Base-by-base conservation (phyloP, 2,329 filamentous ascomycete genomes). In the Diplodia mutila region DNA sequence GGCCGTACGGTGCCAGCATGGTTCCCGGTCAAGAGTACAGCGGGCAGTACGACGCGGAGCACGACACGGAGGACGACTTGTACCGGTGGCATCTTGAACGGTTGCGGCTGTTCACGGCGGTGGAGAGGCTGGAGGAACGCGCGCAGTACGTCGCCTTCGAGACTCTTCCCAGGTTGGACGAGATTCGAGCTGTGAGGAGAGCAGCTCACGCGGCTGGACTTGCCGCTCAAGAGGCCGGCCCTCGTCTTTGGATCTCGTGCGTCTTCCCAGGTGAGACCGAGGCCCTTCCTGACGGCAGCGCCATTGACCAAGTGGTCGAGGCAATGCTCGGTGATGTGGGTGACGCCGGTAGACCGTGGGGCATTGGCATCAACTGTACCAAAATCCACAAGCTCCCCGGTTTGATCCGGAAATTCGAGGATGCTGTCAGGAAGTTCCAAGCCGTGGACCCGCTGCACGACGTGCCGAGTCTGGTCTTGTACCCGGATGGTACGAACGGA, bases 311-410 rank as follows among this genome's bases (percentile, higher is more conserved):
- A 3, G 42, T 49, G 11, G 57, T 61, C 3, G 57, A 32, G 9
- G 57, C 57, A 1, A 61, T 61, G 57, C 18, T 61, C 1, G 42
- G 25, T 2, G 12, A 18, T 14, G 5, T 61, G 12, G n/a, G 29
- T 21, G 57, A 37, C 34, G 42, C 25, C 12, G 3, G 39, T 12
- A 39, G 2, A 14, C 42, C 27, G 2, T 61, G 57, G 57, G 57
- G 57, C 9, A 61, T 61, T 23, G 57, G 57, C 6, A 49, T 61
- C 18, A 61, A 61, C 57, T 61, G 57, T 32, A 61, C 57, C 4
- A 61, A 61, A 27, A 34, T 49, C 2, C 57, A 61, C 39, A 61
- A 61, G 42, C 27, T 61, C 5, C 42, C 57, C 8, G 8, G 27
- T 4, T 8, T 61, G 25, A 37, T 61, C 25, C 39, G 11, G 42